Evolutionary conservation across 163 green algal genomes (phyloP).

Genomic region (Scenedesmus sp.): DNA sequence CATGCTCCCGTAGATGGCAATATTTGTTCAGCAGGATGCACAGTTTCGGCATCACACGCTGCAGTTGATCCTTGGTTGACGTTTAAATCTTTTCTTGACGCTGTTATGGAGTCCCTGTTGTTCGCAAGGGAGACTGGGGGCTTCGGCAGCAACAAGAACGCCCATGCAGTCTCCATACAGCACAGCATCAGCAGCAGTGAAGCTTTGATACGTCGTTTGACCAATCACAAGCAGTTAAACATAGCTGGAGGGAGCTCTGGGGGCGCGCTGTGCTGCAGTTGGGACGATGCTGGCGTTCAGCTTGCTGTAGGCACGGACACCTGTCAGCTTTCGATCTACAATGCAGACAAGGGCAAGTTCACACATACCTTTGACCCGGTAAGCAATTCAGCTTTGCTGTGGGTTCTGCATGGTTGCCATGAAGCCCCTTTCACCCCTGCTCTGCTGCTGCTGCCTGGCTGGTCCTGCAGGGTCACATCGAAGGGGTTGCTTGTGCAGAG

Average conservation of each 20-base stretch:
- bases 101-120: neutral
- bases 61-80: too few species aligned
- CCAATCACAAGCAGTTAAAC: neutral
- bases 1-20: neutral
- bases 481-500: conserved; percentile 7
- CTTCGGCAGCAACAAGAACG: neutral
- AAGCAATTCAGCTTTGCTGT: neutral
- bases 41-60: neutral
- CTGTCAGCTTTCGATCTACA: neutral
- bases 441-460: neutral
- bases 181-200: neutral
- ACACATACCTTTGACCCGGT: conserved; percentile 18
- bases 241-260: neutral
- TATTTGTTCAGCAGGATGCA: neutral
- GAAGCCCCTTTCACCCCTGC: neutral
- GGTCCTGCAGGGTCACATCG: conserved; percentile 19
- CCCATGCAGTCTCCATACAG: neutral
- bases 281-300: conserved; percentile 1
- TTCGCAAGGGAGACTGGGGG: conserved; percentile 6
- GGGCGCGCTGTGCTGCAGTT: neutral
- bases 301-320: conserved; percentile 5
- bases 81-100: neutral
- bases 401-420: neutral
- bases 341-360: neutral
- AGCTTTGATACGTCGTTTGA: neutral